These are phyloP conservation scores for Allantophomopsis lycopodina DNA, from an alignment of 2,329 filamentous ascomycete species.

Conservation along the genomic window DNA sequence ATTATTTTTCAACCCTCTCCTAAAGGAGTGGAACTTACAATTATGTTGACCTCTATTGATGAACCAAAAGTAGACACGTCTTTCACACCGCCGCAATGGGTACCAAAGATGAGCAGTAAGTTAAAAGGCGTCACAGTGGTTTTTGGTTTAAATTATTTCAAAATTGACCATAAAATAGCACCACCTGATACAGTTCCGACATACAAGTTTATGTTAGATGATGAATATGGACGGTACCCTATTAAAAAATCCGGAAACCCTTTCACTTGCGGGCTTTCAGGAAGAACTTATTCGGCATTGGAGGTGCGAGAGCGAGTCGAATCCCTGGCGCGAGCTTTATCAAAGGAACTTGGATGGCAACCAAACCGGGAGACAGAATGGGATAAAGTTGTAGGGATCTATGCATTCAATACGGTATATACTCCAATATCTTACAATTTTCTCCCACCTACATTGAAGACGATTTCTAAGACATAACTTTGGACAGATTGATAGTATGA, in stretches of 20 bases:
- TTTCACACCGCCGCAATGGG: too few relatives aligned
- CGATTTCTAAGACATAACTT: neutral
- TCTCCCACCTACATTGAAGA: too few relatives aligned
- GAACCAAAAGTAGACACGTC: neutral
- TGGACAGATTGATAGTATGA: conserved; percentile 56
- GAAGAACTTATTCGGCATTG: conserved; percentile 46
- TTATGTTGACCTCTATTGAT: neutral
- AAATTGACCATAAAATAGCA: conserved; percentile 1
- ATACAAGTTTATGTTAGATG: conserved; percentile 63
- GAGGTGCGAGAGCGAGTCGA: conserved; percentile 56
- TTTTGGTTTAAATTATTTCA: too few relatives aligned
- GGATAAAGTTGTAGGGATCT: conserved; percentile 68
- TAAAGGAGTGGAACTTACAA: too few relatives aligned
- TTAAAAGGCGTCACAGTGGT: too few relatives aligned
- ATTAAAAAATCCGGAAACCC: conserved; percentile 51
- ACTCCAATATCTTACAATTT: neutral
- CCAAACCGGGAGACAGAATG: conserved; percentile 61
- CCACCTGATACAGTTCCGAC: conserved; percentile 60
- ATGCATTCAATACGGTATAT: conserved; percentile 66
- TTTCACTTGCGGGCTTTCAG: conserved; percentile 65
- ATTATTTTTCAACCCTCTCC: too few relatives aligned
- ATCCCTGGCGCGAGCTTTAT: conserved; percentile 51
- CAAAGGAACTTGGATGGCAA: conserved; percentile 57
- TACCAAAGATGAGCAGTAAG: too few relatives aligned
- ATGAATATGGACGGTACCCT: conserved; percentile 53